phyloP scores from a whole-genome alignment of 768 basidiomycete genomes.

The Boletus tylopilopsis region DNA sequence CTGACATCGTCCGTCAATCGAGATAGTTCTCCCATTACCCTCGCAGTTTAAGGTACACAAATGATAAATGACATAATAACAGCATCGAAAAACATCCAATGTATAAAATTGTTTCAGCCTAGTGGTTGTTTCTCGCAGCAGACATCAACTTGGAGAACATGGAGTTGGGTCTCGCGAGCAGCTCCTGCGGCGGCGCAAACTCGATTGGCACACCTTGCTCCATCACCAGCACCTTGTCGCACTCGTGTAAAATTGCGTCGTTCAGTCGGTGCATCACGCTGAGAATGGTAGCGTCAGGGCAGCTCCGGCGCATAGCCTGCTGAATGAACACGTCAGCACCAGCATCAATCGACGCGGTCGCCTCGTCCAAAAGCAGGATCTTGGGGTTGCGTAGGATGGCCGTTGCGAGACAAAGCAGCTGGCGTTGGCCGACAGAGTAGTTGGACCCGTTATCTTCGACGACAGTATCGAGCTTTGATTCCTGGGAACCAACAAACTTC shows the following conservation, averaged over 20 bases:
- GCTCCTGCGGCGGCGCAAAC: conserved; percentile 20
- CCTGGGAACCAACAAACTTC: conserved; percentile 74
- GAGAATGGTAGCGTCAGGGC: conserved; percentile 28
- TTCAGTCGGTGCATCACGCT: conserved; percentile 30
- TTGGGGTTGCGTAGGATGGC: conserved; percentile 30
- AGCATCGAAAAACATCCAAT: too few species aligned
- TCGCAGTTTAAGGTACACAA: background rate
- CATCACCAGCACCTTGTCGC: conserved; percentile 36
- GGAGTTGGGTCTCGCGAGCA: conserved; percentile 23
- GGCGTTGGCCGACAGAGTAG: conserved; percentile 87
- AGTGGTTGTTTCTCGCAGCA: conserved; percentile 19
- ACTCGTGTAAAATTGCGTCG: conserved; percentile 27
- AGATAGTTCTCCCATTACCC: background rate
- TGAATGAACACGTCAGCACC: conserved; percentile 76
- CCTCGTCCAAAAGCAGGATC: conserved; percentile 31
- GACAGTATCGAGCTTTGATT: conserved; percentile 71
- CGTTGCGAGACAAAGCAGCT: conserved; percentile 61
- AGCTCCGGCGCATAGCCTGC: conserved; percentile 29
- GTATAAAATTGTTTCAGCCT: too few species aligned
- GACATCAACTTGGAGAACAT: conserved; percentile 29
- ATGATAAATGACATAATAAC: too few species aligned
- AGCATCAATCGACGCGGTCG: conserved; percentile 71
- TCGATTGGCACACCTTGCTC: conserved; percentile 33
- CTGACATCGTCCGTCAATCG: background rate
- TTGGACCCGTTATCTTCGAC: conserved; percentile 74